Percentiles rank a stretch among this genome's conserved stretches.
Conservation (phyloP, 202 grass and related monocot genomes). For the Musa balbisiana region DNA sequence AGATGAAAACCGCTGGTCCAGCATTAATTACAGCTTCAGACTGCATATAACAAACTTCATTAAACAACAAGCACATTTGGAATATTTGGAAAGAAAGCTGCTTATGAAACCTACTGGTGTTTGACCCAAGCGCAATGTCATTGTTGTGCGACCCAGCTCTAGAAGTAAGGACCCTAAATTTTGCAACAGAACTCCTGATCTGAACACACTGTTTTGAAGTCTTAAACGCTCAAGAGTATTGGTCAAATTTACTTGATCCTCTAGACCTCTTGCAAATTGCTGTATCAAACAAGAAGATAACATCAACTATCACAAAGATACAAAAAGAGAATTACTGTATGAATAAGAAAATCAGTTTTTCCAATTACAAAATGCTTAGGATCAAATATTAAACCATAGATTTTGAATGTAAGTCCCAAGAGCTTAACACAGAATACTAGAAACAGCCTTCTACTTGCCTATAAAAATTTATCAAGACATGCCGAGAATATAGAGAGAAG, state of each 20-base stretch:
- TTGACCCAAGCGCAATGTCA: slow-evolving; percentile 58
- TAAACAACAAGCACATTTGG: slow-evolving; percentile 1
- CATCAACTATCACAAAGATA: neutral
- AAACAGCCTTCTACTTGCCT: too few relatives aligned
- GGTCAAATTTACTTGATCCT: slow-evolving; percentile 53
- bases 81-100: slow-evolving; percentile 14
- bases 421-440: too few relatives aligned
- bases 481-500: too few relatives aligned
- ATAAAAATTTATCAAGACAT: too few relatives aligned
- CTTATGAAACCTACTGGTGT: slow-evolving; percentile 45
- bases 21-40: slow-evolving; percentile 72
- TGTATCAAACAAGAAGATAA: slow-evolving; percentile 24
- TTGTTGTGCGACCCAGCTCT: slow-evolving; percentile 82
- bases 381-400: too few relatives aligned
- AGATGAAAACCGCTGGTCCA: slow-evolving; percentile 95
- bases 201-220: slow-evolving; percentile 53
- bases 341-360: too few relatives aligned
- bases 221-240: slow-evolving; percentile 36
- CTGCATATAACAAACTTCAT: slow-evolving; percentile 33
- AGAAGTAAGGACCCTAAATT: slow-evolving; percentile 90
- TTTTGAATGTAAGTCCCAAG: too few relatives aligned
- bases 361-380: too few relatives aligned
- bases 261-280: slow-evolving; percentile 60
- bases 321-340: too few relatives aligned
- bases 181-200: slow-evolving; percentile 53